phyloP scores from a whole-genome alignment of 2,329 filamentous ascomycete species.

The Phyllosticta ampelicida region DNA sequence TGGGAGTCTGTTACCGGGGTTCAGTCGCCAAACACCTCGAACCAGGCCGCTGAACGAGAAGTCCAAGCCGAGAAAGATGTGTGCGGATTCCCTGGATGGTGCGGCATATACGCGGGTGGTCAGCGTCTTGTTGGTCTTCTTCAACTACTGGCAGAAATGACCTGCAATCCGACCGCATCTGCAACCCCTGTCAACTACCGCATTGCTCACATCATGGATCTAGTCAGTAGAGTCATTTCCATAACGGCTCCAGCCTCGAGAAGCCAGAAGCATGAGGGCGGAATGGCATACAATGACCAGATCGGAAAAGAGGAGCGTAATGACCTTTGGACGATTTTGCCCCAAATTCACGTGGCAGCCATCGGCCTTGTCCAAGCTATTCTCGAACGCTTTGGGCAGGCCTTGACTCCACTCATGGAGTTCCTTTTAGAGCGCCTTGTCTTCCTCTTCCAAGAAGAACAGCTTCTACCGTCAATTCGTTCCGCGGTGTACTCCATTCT shows the following conservation, averaged over 20 bases:
- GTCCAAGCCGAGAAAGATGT: conserved; percentile 32
- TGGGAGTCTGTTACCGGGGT: conserved; percentile 57
- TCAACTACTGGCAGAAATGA: conserved; percentile 50
- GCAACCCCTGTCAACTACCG: conserved; percentile 56
- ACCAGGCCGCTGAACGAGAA: conserved; percentile 22
- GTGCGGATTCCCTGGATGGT: conserved; percentile 56
- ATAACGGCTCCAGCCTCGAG: conserved; percentile 43
- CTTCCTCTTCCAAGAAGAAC: conserved; percentile 55
- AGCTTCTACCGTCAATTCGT: conserved; percentile 44
- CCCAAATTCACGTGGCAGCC: conserved; percentile 62
- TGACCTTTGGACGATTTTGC: conserved; percentile 61
- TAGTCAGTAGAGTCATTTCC: conserved; percentile 59
- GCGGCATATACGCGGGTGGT: conserved; percentile 60
- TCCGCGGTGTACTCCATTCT: conserved; percentile 50
- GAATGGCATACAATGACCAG: conserved; percentile 48
- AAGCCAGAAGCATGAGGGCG: conserved; percentile 20
- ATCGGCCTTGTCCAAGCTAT: conserved; percentile 52
- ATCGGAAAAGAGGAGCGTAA: conserved; percentile 74
- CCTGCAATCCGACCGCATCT: conserved; percentile 48
- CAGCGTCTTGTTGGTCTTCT: conserved; percentile 60
- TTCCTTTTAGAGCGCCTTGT: conserved; percentile 60
- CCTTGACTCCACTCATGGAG: conserved; percentile 49
- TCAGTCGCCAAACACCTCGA: conserved; percentile 16
- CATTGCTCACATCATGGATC: conserved; percentile 55
- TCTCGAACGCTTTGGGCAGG: conserved; percentile 46